A percentile compares a stretch with the other conserved stretches of the same genome.
phyloP scores from a whole-genome alignment of 179 eudicot species.

The Carnegiea gigantea region DNA sequence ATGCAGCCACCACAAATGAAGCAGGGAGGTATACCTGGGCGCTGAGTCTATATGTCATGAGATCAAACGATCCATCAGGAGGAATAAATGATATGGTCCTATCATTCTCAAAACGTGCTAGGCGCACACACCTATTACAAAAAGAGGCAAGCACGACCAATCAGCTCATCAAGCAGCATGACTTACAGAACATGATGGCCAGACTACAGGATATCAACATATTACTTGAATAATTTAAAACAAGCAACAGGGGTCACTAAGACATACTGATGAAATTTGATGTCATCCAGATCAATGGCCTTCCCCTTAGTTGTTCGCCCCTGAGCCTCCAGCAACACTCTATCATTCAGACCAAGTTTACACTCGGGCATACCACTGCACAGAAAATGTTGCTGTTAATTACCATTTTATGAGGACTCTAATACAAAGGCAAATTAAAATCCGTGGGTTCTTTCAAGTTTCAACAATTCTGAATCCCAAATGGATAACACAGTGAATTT shows the following conservation, averaged over 20 bases:
- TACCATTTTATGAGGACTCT: neutral
- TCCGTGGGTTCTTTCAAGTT: neutral
- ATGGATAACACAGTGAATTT: neutral
- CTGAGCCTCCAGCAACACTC: slow-evolving; percentile 92
- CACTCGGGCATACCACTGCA: slow-evolving; percentile 99
- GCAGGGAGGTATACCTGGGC: slow-evolving; percentile 57
- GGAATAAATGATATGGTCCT: slow-evolving; percentile 90
- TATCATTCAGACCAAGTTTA: slow-evolving; percentile 91
- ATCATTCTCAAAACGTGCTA: slow-evolving; percentile 87
- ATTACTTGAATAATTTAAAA: neutral
- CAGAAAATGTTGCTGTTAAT: slow-evolving; percentile 8
- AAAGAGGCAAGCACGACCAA: slow-evolving; percentile 12
- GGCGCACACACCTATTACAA: slow-evolving; percentile 75
- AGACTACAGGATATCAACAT: neutral
- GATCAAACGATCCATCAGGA: slow-evolving; percentile 96
- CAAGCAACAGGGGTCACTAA: slow-evolving; percentile 7
- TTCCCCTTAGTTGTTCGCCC: slow-evolving; percentile 88
- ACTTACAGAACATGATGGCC: slow-evolving; percentile 1
- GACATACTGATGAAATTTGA: slow-evolving; percentile 94
- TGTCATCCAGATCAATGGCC: slow-evolving; percentile 92
- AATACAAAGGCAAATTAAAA: neutral
- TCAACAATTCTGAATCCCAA: neutral
- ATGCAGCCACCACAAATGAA: slow-evolving; percentile 5
- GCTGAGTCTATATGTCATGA: slow-evolving; percentile 92
- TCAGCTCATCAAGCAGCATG: neutral